phyloP scores from a whole-genome alignment of 2,329 filamentous ascomycete species.

The Xylariaceae sp. region DNA sequence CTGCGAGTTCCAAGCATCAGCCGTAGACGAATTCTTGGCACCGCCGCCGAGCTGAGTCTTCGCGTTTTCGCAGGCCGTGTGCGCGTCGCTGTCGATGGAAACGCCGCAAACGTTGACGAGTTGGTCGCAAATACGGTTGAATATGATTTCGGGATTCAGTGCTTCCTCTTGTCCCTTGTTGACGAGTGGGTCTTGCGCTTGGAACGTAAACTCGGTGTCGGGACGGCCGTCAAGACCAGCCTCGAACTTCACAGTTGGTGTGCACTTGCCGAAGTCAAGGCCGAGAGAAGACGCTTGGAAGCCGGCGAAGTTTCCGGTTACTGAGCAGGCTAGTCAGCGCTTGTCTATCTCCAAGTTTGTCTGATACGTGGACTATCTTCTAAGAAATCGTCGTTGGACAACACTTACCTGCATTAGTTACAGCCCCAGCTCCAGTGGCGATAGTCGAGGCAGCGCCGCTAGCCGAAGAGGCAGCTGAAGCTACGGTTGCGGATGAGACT shows the following conservation, averaged over 20 bases:
- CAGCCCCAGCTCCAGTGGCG: slow-evolving; percentile 28
- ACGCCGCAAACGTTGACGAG: slow-evolving; percentile 63
- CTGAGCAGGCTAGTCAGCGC: too few relatives aligned
- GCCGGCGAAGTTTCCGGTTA: slow-evolving; percentile 32
- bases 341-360: too few relatives aligned
- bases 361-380: too few relatives aligned
- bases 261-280: slow-evolving; percentile 51
- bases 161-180: slow-evolving; percentile 62
- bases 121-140: slow-evolving; percentile 68
- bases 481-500: slow-evolving; percentile 14
- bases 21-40: slow-evolving; percentile 35
- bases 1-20: slow-evolving; percentile 38
- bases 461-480: slow-evolving; percentile 12
- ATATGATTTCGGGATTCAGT: slow-evolving; percentile 70
- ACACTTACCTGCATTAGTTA: too few relatives aligned
- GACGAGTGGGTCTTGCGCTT: slow-evolving; percentile 58
- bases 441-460: slow-evolving; percentile 18
- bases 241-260: slow-evolving; percentile 57
- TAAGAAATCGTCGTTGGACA: too few relatives aligned
- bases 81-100: slow-evolving; percentile 55
- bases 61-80: slow-evolving; percentile 48
- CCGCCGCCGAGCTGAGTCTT: slow-evolving; percentile 37
- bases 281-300: slow-evolving; percentile 30
- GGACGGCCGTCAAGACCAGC: slow-evolving; percentile 54
- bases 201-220: slow-evolving; percentile 62